Evolutionary conservation across 306 rosid species (phyloP), one percentile per base, ranked within the genome.

Genomic region (Trifolium dubium): DNA sequence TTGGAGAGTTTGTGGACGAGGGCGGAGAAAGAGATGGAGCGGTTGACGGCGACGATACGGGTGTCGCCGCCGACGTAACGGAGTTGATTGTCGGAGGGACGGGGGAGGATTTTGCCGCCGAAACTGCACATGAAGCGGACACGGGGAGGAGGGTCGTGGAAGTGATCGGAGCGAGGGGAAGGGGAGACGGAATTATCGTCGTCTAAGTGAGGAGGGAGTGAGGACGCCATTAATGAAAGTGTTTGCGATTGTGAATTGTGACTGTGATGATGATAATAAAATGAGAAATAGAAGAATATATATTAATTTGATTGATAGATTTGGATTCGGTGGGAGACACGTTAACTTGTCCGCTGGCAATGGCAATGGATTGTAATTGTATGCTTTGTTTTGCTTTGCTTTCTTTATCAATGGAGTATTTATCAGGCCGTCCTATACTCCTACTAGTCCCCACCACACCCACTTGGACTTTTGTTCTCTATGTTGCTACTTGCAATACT

Each of bases 31-130:
- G 86, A 76, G 79, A 88, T 35, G 67, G 92, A 71, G 30, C 99
- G 90, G 60, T 88, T 85, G 12, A 88, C 89, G 51, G 93, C 92
- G 68, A 92, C 86, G 4, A 95, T 95, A 13, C 99, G 86, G 18
- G 99, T 95, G 18, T 95, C 99, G 10, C 99, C 99, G 72, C 99
- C 96, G 18, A 92, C 97, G 53, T 95, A 95, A 0, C 99, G 99
- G 77, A 95, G 98, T 77, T 92, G 97, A 69, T 95, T 92, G 15
- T 95, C 99, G 65, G 81, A 91, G 10, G 96, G 99, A 1, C 99
- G 96, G 0, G 96, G 99, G 35, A 90, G 23, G 80, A 95, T 95
- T 73, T 87, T 86, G 71, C 98, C 99, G 75, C 98, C 98, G 78
- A 92, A 95, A 80, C 99, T 95, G 85, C 98, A 92, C 99, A 95